These are phyloP conservation scores for Thelonectria blattea DNA, from an alignment of 2,329 filamentous ascomycete species.

Conservation along the genomic window DNA sequence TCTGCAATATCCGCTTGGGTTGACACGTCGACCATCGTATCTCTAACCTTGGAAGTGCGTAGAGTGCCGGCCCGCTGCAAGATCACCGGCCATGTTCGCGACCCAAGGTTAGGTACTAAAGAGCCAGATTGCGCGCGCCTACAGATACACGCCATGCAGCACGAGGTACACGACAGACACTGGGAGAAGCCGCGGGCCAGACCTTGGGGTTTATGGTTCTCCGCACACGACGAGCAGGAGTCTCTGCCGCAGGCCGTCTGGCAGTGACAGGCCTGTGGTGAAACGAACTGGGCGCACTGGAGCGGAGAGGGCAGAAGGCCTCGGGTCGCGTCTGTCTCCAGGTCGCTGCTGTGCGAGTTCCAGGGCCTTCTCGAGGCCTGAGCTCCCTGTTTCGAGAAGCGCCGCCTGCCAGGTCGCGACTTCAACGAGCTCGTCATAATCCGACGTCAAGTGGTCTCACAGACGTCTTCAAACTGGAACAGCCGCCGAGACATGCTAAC, in stretches of 20 bases:
- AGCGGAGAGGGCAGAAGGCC: constrained; percentile 12
- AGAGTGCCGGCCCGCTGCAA: not conserved
- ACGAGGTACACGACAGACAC: constrained; percentile 10
- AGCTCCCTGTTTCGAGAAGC: constrained; percentile 34
- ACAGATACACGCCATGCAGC: constrained; percentile 14
- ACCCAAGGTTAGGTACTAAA: not conserved
- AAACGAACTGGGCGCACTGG: constrained; percentile 15
- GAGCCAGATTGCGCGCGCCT: constrained; percentile 9
- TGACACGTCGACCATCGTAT: not conserved
- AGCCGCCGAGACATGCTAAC: constrained; percentile 20
- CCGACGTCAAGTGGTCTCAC: not conserved
- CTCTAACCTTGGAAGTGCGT: not conserved
- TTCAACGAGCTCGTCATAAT: not conserved
- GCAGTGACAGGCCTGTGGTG: constrained; percentile 8
- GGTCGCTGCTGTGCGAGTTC: not conserved
- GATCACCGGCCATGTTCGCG: not conserved
- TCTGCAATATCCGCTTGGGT: not conserved
- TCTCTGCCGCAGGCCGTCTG: not conserved
- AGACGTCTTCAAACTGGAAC: constrained; percentile 19
- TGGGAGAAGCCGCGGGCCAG: constrained; percentile 11
- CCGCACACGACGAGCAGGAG: not conserved
- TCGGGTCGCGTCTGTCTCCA: constrained; percentile 16
- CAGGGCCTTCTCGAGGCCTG: not conserved
- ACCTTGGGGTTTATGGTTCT: constrained; percentile 4
- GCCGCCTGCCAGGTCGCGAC: constrained; percentile 16